Evolutionary conservation across 139 green algal species (phyloP).

Genomic region (Astrephomene gubernaculifera): DNA sequence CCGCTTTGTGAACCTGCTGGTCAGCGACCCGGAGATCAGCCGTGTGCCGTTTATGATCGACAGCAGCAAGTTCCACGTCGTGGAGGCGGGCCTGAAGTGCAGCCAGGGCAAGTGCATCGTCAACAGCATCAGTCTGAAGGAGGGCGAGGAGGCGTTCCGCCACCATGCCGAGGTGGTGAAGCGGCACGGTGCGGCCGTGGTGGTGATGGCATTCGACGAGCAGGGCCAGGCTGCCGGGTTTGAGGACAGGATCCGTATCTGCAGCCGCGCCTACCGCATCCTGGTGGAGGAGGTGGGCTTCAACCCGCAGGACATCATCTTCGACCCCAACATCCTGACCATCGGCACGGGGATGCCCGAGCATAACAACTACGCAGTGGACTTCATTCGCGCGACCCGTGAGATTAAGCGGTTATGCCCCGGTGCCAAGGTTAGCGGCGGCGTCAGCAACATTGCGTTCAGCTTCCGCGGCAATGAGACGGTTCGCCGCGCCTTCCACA

Average conservation of each 20-base stretch:
- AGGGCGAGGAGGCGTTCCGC: constrained; percentile 95
- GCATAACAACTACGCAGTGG: constrained; percentile 99
- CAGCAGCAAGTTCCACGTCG: constrained; percentile 96
- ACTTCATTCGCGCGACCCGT: constrained; percentile 95
- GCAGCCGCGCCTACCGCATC: constrained; percentile 93
- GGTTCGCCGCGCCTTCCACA: constrained; percentile 95
- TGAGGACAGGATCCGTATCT: constrained; percentile 94
- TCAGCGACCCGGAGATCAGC: constrained; percentile 95
- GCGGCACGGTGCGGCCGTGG: constrained; percentile 92
- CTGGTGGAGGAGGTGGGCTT: constrained; percentile 97
- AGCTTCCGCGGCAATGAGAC: constrained; percentile 98
- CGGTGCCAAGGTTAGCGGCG: constrained; percentile 94
- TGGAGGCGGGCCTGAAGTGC: constrained; percentile 97
- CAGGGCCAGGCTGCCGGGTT: constrained; percentile 82
- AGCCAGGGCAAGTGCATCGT: constrained; percentile 98
- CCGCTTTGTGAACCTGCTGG: constrained; percentile 96
- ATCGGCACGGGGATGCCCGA: constrained; percentile 96
- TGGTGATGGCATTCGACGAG: constrained; percentile 99
- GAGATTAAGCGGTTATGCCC: constrained; percentile 98
- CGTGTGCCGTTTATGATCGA: constrained; percentile 99
- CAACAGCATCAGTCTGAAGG: constrained; percentile 99
- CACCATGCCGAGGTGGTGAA: constrained; percentile 85
- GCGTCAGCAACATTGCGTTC: constrained; percentile 99
- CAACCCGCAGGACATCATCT: constrained; percentile 97
- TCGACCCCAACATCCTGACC: constrained; percentile 99